These are phyloP conservation scores for Isatis lusitanica DNA, from an alignment of 441 rosid genomes.

Conservation along the genomic window DNA sequence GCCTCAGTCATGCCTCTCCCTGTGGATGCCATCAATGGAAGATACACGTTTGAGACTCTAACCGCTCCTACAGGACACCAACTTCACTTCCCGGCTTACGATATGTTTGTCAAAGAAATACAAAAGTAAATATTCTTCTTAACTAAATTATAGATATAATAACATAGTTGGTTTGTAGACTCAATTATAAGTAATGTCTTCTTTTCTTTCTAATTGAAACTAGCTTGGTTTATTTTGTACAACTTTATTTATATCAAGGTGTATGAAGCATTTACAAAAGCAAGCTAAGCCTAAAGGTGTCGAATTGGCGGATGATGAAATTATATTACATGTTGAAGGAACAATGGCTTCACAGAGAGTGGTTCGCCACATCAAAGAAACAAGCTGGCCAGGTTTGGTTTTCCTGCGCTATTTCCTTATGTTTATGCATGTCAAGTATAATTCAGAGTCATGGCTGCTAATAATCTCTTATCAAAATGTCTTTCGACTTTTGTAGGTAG, in stretches of 20 bases:
- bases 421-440: neutral
- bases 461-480: neutral
- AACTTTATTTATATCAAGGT: constrained; percentile 40
- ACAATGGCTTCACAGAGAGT: constrained; percentile 82
- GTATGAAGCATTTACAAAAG: constrained; percentile 74
- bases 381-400: constrained; percentile 89
- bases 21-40: constrained; percentile 69
- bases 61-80: constrained; percentile 68
- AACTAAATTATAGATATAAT: too few relatives aligned
- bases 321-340: constrained; percentile 92
- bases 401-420: neutral
- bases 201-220: neutral
- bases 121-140: too few relatives aligned
- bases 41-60: constrained; percentile 85
- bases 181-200: too few relatives aligned
- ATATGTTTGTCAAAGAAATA: constrained; percentile 74
- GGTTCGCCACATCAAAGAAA: constrained; percentile 79
- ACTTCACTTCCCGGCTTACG: constrained; percentile 84
- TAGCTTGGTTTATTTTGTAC: too few relatives aligned
- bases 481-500: constrained; percentile 56
- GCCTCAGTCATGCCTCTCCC: constrained; percentile 67
- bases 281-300: constrained; percentile 70
- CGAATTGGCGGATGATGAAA: constrained; percentile 80
- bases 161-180: too few relatives aligned
- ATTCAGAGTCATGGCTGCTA: neutral